Conservation (phyloP, 495 filamentous ascomycete species). For the Penicillium macrosclerotiorum region DNA sequence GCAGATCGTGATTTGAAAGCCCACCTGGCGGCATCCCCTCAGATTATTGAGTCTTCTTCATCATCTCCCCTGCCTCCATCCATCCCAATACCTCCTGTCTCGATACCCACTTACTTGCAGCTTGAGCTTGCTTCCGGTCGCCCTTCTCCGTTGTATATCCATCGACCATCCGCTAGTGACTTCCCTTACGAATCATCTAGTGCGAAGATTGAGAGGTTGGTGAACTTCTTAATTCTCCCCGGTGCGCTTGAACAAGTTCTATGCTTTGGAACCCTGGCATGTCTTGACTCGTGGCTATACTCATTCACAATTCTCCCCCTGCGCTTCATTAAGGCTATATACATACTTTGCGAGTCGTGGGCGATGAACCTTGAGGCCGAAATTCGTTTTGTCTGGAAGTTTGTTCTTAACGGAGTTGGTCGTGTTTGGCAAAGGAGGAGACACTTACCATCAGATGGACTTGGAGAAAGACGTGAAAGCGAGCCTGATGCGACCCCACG, state of each 20-base stretch:
- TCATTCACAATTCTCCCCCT: slow-evolving; percentile 93
- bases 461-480: slow-evolving; percentile 15
- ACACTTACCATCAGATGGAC: slow-evolving; percentile 23
- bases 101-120: slow-evolving; percentile 83
- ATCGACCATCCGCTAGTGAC: slow-evolving; percentile 68
- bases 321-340: slow-evolving; percentile 79
- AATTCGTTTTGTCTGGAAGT: slow-evolving; percentile 61
- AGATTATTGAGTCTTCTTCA: slow-evolving; percentile 37
- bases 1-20: slow-evolving; percentile 42
- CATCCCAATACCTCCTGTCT: slow-evolving; percentile 80
- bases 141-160: slow-evolving; percentile 85
- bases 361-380: slow-evolving; percentile 62
- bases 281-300: slow-evolving; percentile 95
- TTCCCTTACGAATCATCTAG: slow-evolving; percentile 93
- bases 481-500: slow-evolving; percentile 27
- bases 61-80: slow-evolving; percentile 66
- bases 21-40: slow-evolving; percentile 26
- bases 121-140: slow-evolving; percentile 79
- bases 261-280: slow-evolving; percentile 83
- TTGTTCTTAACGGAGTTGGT: slow-evolving; percentile 71
- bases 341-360: slow-evolving; percentile 75
- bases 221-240: slow-evolving; percentile 83
- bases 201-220: slow-evolving; percentile 90
- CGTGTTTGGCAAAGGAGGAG: slow-evolving; percentile 69
- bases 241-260: slow-evolving; percentile 81